A percentile compares a stretch with the other conserved stretches of the same genome.
These are phyloP conservation scores for Medicago arabica DNA, from an alignment of 306 rosid species.

Conservation along the genomic window DNA sequence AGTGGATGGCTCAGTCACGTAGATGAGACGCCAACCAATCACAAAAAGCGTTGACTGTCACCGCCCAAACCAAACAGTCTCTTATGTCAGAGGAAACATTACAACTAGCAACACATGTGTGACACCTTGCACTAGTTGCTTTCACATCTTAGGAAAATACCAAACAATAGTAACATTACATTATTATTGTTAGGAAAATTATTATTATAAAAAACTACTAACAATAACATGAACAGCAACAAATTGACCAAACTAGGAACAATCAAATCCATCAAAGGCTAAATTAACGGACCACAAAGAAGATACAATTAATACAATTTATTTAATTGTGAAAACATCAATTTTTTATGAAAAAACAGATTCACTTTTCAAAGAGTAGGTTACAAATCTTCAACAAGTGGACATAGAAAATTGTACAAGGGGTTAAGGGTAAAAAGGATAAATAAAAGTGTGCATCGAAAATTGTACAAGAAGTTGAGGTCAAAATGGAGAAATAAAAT, in stretches of 20 bases:
- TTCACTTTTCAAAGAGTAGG: not conserved
- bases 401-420: not conserved
- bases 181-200: not conserved
- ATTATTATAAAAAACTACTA: not conserved
- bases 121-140: slow-evolving; percentile 18
- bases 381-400: not conserved
- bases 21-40: slow-evolving; percentile 34
- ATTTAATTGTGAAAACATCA: not conserved
- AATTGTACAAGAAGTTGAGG: slow-evolving; percentile 12
- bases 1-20: not conserved
- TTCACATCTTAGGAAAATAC: not conserved
- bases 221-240: not conserved
- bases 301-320: not conserved
- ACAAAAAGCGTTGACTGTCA: slow-evolving; percentile 56
- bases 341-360: not conserved
- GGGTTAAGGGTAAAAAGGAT: slow-evolving; percentile 11
- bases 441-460: not conserved
- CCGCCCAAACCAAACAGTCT: not conserved
- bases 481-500: not conserved
- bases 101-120: slow-evolving; percentile 27
- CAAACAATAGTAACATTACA: too few species aligned
- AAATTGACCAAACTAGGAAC: slow-evolving; percentile 3
- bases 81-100: slow-evolving; percentile 39
- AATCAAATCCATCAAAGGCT: not conserved
- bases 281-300: too few species aligned